Evolutionary conservation across 495 filamentous ascomycete species (phyloP).

Genomic region (Rhizodiscina lignyota): DNA sequence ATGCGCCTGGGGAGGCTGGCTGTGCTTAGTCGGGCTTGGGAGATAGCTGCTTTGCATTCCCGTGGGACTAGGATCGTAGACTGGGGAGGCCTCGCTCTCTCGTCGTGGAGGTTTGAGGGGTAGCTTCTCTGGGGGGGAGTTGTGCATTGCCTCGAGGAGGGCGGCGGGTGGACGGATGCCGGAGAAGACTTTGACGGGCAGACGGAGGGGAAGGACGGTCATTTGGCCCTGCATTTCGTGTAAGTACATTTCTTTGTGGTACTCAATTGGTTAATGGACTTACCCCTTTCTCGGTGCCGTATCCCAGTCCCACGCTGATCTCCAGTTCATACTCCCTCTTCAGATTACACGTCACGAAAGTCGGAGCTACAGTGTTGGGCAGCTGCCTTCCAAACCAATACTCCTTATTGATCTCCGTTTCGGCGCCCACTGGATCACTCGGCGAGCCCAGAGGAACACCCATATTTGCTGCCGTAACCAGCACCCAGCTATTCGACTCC

Average conservation of each 20-base stretch:
- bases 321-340: constrained; percentile 67
- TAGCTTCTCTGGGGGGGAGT: neutral
- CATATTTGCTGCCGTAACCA: constrained; percentile 52
- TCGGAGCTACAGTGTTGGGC: constrained; percentile 71
- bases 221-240: constrained; percentile 32
- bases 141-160: constrained; percentile 51
- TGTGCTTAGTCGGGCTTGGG: constrained; percentile 2
- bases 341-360: constrained; percentile 82
- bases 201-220: constrained; percentile 56
- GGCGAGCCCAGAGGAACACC: constrained; percentile 40
- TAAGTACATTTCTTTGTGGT: constrained; percentile 2
- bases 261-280: neutral
- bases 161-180: constrained; percentile 70
- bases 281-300: constrained; percentile 17
- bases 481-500: constrained; percentile 50
- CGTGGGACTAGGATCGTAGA: neutral
- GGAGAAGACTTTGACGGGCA: constrained; percentile 72
- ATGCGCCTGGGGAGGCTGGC: constrained; percentile 8
- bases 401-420: constrained; percentile 43
- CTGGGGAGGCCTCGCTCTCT: neutral
- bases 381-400: constrained; percentile 55
- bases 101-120: neutral
- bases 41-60: neutral
- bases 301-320: constrained; percentile 56
- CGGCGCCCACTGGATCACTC: constrained; percentile 41